Conservation (phyloP, 192 early-diverging fungal genomes). For the Linnemannia exigua region DNA sequence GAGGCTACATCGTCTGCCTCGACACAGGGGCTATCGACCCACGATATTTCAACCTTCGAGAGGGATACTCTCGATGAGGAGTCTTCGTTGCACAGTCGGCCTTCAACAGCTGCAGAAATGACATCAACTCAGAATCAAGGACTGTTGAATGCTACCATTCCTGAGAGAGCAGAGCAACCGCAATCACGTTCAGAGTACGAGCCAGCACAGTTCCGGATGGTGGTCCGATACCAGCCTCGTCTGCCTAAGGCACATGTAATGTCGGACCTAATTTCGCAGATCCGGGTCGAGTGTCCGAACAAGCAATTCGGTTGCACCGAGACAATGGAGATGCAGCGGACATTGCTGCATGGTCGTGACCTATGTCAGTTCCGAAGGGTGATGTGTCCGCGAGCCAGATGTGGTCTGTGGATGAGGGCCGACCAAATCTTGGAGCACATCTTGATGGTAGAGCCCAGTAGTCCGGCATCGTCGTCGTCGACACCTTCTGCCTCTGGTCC, state of each 20-base stretch:
- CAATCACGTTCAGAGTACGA: background rate
- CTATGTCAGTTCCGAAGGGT: conserved; percentile 34
- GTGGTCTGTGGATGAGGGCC: conserved; percentile 50
- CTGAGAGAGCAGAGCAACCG: background rate
- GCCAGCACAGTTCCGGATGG: conserved; percentile 30
- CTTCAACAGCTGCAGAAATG: background rate
- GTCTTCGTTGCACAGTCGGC: background rate
- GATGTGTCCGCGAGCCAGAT: conserved; percentile 39
- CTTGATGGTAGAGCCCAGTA: conserved; percentile 40
- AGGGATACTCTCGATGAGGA: background rate
- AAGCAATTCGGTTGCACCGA: conserved; percentile 29
- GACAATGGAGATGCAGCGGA: conserved; percentile 41
- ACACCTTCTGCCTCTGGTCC: background rate
- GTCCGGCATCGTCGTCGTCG: background rate
- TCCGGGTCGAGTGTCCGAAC: conserved; percentile 42
- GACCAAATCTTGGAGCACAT: conserved; percentile 53
- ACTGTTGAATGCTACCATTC: background rate
- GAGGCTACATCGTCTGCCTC: background rate
- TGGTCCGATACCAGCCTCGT: conserved; percentile 49
- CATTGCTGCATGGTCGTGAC: conserved; percentile 39
- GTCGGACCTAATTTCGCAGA: conserved; percentile 54
- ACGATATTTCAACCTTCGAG: background rate
- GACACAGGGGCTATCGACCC: background rate
- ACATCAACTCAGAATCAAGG: background rate
- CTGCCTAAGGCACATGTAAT: conserved; percentile 56